Evolutionary conservation across 2,329 filamentous ascomycete genomes (phyloP).

Genomic region (Aaosphaeria arxii): DNA sequence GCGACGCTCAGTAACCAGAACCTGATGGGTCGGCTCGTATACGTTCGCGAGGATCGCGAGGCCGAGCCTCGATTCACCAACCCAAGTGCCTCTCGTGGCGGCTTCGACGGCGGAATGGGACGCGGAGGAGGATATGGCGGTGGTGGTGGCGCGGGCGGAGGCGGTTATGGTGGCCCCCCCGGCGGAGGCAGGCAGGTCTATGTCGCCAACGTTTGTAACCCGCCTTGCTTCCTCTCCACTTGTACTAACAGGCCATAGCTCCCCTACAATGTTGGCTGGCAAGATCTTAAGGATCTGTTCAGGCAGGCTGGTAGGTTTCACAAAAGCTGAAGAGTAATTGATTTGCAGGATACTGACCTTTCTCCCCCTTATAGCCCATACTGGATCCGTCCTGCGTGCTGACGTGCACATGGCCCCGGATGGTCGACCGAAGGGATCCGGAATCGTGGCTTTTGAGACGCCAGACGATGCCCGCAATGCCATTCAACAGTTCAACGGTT

Average conservation of each 20-base stretch:
- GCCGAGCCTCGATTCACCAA: conserved; percentile 94
- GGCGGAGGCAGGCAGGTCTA: conserved; percentile 76
- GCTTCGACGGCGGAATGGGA: conserved; percentile 41
- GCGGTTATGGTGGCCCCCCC: conserved; percentile 49
- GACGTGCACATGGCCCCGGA: conserved; percentile 92
- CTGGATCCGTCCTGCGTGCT: conserved; percentile 72
- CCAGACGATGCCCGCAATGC: conserved; percentile 93
- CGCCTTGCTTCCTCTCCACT: conserved; percentile 20
- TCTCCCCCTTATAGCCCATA: conserved; percentile 15
- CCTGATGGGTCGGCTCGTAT: conserved; percentile 96
- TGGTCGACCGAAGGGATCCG: conserved; percentile 91
- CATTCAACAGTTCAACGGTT: conserved; percentile 96
- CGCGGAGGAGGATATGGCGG: conserved; percentile 43
- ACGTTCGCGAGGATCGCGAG: conserved; percentile 98
- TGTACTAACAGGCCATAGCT: conserved; percentile 59
- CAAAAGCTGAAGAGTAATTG: too few species aligned
- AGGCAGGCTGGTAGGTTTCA: conserved; percentile 83
- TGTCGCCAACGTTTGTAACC: conserved; percentile 88
- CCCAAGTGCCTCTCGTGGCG: conserved; percentile 55
- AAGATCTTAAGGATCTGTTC: conserved; percentile 98
- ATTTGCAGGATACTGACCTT: too few species aligned
- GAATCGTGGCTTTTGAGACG: conserved; percentile 94
- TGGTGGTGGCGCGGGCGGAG: conserved; percentile 44
- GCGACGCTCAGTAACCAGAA: conserved; percentile 98
- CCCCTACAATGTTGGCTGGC: conserved; percentile 96